A percentile compares a stretch with the other conserved stretches of the same genome.
Evolutionary conservation across 768 basidiomycete genomes (phyloP).

Genomic region (Cyclocybe aegerita): DNA sequence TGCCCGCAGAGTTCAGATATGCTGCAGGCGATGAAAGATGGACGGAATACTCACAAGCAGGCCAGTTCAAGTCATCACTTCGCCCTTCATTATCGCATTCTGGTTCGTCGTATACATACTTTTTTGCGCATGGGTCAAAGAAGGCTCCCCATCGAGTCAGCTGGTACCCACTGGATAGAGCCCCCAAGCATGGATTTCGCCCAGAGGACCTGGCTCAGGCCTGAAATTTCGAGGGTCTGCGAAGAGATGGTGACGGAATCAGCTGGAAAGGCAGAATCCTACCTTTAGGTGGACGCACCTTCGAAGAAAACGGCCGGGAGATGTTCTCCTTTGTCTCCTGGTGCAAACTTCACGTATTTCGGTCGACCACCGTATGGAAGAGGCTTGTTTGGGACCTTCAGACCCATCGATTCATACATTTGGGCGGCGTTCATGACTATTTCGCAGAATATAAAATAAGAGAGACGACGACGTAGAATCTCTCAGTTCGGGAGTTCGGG

Average conservation of each 20-base stretch:
- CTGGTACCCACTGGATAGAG: conserved; percentile 19
- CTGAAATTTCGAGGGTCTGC: conserved; percentile 20
- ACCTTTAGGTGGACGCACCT: conserved; percentile 12
- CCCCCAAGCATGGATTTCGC: conserved; percentile 30
- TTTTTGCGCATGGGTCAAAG: background rate
- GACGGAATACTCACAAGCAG: conserved; percentile 8
- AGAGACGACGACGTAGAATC: too few relatives aligned
- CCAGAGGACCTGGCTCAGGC: conserved; percentile 22
- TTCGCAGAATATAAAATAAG: too few relatives aligned
- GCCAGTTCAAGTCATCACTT: conserved; percentile 10
- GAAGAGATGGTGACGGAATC: background rate
- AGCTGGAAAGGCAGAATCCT: background rate
- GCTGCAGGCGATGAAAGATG: too few relatives aligned
- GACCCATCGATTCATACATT: background rate
- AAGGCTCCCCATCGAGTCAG: background rate
- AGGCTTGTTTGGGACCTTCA: background rate
- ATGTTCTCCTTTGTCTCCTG: conserved; percentile 23
- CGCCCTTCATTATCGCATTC: background rate
- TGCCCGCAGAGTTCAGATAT: background rate
- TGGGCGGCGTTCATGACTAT: too few relatives aligned
- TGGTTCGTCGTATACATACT: conserved; percentile 1
- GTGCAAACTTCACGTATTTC: conserved; percentile 23
- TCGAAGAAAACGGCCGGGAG: conserved; percentile 24
- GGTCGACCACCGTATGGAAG: conserved; percentile 13
- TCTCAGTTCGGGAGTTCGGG: too few relatives aligned